Percentiles rank a stretch among this genome's conserved stretches.
Conservation (phyloP, 1,139 yeast species). For the Protomyces gravidus region DNA sequence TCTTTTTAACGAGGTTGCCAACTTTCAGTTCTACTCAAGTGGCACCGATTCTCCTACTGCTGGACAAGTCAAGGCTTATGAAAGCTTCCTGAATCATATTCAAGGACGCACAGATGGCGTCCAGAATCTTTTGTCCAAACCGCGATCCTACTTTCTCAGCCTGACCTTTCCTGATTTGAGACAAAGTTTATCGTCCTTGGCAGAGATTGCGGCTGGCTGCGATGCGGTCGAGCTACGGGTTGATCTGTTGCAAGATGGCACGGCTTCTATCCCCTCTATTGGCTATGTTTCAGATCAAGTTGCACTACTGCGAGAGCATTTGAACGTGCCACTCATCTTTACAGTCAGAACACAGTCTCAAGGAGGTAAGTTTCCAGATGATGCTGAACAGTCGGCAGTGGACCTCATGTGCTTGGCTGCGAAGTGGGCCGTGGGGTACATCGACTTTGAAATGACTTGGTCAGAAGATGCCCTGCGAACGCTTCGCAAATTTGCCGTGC, state of each 20-base stretch:
- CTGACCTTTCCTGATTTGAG: slow-evolving; percentile 54
- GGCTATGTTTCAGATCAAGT: slow-evolving; percentile 69
- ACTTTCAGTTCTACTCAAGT: slow-evolving; percentile 77
- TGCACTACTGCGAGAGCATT: slow-evolving; percentile 58
- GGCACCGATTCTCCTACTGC: slow-evolving; percentile 66
- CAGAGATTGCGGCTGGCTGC: slow-evolving; percentile 59
- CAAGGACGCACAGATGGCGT: slow-evolving; percentile 52
- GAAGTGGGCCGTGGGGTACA: slow-evolving; percentile 54
- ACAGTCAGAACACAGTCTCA: slow-evolving; percentile 74
- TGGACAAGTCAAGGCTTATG: slow-evolving; percentile 69
- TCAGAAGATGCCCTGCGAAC: slow-evolving; percentile 46
- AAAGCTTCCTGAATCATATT: slow-evolving; percentile 55
- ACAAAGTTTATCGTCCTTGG: slow-evolving; percentile 45
- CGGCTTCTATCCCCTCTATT: slow-evolving; percentile 37
- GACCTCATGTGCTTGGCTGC: slow-evolving; percentile 58
- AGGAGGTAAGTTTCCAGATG: slow-evolving; percentile 75
- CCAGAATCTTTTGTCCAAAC: slow-evolving; percentile 46
- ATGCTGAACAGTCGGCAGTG: slow-evolving; percentile 49
- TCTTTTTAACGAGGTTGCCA: slow-evolving; percentile 78
- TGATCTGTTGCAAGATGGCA: slow-evolving; percentile 55
- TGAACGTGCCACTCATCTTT: slow-evolving; percentile 73
- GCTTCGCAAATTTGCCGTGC: slow-evolving; percentile 50
- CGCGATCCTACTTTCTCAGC: slow-evolving; percentile 67
- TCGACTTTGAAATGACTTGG: slow-evolving; percentile 52
- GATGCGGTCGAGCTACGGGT: slow-evolving; percentile 81